Evolutionary conservation across 75 land plant genomes (phyloP), one percentile per base, ranked within the genome.

Genomic region (Selaginella tamariscina): DNA sequence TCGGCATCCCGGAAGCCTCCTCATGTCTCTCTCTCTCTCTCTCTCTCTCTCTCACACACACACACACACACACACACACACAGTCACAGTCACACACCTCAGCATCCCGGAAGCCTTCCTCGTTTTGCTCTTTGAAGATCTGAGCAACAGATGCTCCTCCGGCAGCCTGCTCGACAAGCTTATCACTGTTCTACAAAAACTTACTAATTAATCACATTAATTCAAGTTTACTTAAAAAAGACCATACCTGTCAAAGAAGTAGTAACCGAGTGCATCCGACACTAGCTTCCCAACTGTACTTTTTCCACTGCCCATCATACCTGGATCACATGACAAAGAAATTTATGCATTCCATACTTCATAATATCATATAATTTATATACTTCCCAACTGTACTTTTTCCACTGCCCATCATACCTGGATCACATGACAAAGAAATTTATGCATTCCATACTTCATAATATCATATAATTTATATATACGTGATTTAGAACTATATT

Each of bases 221-320:
- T 39, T 39, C 15, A 39, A 5, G 5, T 39, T 39, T 5, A 5
- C 15, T 39, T 39, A 5, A 39, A n/a, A n/a, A n/a, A n/a, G n/a
- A n/a, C n/a, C n/a, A n/a, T n/a, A 89, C 97, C 98, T 86, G 77
- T 93, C 98, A 64, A 73, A 78, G 75, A 79, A 85, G 65, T 80
- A 81, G 65, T 94, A 94, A 60, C 79, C 85, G 32, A 92, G 79
- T 24, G 70, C 81, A 60, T 86, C 80, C 21, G 97, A 69, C 64
- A 92, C 71, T 18, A 84, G 68, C 76, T 81, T 89, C 29, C 97
- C 97, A 9, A 92, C 87, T 2, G 94, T 88, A n/a, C 83, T 79
- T 67, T 92, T 92, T 2, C 97, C 97, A 68, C 83, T 82, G 2
- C 95, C 94, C 94, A 88, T 88, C 97, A 91, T 91, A 33, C 97